Evolutionary conservation across 1,139 yeast genomes (phyloP).

Genomic region (Geotrichum australiense): DNA sequence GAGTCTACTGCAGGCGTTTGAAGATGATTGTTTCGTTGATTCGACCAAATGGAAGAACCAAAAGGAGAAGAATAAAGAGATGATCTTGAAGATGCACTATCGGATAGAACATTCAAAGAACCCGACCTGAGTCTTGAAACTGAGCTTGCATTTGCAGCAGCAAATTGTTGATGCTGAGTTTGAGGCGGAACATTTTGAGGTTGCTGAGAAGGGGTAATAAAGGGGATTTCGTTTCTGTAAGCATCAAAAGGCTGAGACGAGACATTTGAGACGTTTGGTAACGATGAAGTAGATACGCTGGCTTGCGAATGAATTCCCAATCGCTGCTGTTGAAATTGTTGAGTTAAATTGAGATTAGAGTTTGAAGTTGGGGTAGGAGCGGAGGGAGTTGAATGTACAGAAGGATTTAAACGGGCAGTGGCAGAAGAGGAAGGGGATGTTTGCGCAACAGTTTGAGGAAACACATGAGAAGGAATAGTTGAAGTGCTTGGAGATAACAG

Average conservation of each 20-base stretch:
- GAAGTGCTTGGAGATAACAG: conserved; percentile 28
- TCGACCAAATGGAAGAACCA: conserved; percentile 33
- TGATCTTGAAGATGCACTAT: conserved; percentile 19
- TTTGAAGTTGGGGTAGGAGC: conserved; percentile 15
- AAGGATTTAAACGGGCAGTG: conserved; percentile 11
- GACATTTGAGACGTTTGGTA: conserved; percentile 15
- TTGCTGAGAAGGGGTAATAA: conserved; percentile 18
- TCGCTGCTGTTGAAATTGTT: conserved; percentile 15
- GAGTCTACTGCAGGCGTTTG: conserved; percentile 17
- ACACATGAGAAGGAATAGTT: conserved; percentile 17
- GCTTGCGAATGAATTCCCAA: conserved; percentile 16
- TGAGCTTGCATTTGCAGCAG: conserved; percentile 6
- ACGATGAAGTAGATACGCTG: conserved; percentile 18
- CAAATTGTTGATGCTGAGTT: conserved; percentile 14
- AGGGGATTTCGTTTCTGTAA: conserved; percentile 18
- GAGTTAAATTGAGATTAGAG: conserved; percentile 9
- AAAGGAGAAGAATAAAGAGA: conserved; percentile 26
- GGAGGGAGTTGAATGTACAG: conserved; percentile 6
- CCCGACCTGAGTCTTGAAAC: conserved; percentile 31
- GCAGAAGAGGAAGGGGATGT: conserved; percentile 17
- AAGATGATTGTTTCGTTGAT: conserved; percentile 18
- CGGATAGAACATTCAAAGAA: conserved; percentile 31
- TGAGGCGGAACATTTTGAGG: conserved; percentile 8
- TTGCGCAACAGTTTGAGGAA: conserved; percentile 10
- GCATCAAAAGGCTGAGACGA: conserved; percentile 9